These are phyloP conservation scores for Coemansia sp. DNA, from an alignment of 192 early-diverging fungal genomes.

Conservation along the genomic window DNA sequence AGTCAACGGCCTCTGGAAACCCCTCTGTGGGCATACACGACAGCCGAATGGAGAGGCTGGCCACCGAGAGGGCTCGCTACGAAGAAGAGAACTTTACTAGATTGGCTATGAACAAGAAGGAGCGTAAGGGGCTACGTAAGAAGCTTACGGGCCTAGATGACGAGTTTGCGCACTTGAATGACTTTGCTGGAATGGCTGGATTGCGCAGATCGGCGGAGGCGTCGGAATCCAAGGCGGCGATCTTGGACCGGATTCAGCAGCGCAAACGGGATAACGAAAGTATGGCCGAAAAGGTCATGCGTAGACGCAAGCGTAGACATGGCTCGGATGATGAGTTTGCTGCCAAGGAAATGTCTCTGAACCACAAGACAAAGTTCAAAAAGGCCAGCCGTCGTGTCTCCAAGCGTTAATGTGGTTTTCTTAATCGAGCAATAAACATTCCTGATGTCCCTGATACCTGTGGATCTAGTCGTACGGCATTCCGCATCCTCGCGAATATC, in stretches of 20 bases:
- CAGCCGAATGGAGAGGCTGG: constrained; percentile 56
- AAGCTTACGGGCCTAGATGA: constrained; percentile 66
- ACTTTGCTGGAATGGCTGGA: constrained; percentile 51
- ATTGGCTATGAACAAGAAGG: constrained; percentile 67
- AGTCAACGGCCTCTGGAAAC: constrained; percentile 68
- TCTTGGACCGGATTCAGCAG: constrained; percentile 38
- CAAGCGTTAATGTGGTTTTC: constrained; percentile 54
- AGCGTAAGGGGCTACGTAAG: constrained; percentile 63
- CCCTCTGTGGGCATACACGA: constrained; percentile 59
- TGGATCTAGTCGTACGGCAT: constrained; percentile 44
- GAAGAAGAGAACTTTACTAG: constrained; percentile 91
- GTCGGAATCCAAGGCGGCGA: constrained; percentile 21
- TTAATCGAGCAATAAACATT: constrained; percentile 74
- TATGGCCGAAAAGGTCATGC: constrained; percentile 35
- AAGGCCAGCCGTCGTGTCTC: constrained; percentile 24
- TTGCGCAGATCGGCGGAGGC: constrained; percentile 23
- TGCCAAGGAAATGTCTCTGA: constrained; percentile 3
- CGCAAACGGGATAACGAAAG: constrained; percentile 38
- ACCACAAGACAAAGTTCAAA: constrained; percentile 35
- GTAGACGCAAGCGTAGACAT: constrained; percentile 26
- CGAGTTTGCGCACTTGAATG: constrained; percentile 74
- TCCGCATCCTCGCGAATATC: constrained; percentile 20
- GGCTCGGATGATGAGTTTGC: constrained; percentile 17
- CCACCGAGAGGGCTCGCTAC: constrained; percentile 66
- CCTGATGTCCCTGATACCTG: constrained; percentile 42